Evolutionary conservation across 108 stramenopile genomes (phyloP).

Genomic region (Nannochloropsis gaditana): DNA sequence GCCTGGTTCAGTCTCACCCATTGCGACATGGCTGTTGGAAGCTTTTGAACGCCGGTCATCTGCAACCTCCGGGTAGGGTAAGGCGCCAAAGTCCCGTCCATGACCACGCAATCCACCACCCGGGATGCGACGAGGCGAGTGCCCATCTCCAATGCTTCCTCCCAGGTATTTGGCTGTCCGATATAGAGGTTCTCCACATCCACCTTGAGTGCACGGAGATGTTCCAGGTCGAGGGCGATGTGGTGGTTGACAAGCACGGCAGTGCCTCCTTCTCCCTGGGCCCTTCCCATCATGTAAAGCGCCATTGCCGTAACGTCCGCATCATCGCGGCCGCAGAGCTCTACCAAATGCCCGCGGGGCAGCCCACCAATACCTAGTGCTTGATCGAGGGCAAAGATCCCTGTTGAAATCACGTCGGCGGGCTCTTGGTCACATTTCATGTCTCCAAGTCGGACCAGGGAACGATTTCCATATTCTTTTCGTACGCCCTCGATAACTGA

Average conservation of each 20-base stretch:
- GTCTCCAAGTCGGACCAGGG: background rate
- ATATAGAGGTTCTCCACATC: constrained; percentile 75
- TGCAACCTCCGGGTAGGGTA: too few relatives aligned
- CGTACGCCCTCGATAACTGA: background rate
- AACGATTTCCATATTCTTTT: background rate
- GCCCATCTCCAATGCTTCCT: constrained; percentile 92
- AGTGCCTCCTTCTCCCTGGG: constrained; percentile 72
- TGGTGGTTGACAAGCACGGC: constrained; percentile 95
- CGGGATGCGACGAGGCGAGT: constrained; percentile 79
- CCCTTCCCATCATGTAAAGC: constrained; percentile 83
- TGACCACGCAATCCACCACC: constrained; percentile 89
- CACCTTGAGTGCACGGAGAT: constrained; percentile 77
- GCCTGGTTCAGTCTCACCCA: too few relatives aligned
- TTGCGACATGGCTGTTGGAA: too few relatives aligned
- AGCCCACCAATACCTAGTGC: constrained; percentile 56
- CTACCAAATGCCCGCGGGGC: constrained; percentile 63
- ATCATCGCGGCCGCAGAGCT: constrained; percentile 94
- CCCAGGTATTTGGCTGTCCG: constrained; percentile 89
- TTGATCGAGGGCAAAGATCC: constrained; percentile 72
- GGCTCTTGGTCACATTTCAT: constrained; percentile 48
- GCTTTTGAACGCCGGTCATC: too few relatives aligned
- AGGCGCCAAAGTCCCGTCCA: constrained; percentile 56
- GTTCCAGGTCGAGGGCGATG: constrained; percentile 89
- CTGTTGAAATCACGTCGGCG: constrained; percentile 75
- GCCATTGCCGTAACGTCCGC: constrained; percentile 93